phyloP scores from a whole-genome alignment of 768 basidiomycete genomes.

The Auriscalpium microsporum region DNA sequence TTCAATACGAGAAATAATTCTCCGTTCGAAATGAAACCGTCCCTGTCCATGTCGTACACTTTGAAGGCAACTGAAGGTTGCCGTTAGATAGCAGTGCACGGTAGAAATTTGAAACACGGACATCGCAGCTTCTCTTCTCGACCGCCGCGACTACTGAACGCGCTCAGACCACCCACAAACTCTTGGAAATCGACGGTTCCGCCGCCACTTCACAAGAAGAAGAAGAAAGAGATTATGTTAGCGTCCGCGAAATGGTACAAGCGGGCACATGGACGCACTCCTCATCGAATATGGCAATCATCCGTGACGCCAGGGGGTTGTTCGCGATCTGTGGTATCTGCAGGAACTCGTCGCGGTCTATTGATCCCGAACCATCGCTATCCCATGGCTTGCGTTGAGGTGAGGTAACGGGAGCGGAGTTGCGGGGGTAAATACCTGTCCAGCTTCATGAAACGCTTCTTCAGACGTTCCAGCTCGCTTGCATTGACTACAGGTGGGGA shows the following conservation, averaged over 20 bases:
- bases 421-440: conserved; percentile 53
- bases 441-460: conserved; percentile 99
- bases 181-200: conserved; percentile 99
- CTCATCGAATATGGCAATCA: conserved; percentile 99
- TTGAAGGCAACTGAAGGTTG: conserved; percentile 85
- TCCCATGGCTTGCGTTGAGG: too few species aligned
- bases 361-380: conserved; percentile 94
- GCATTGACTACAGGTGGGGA: conserved; percentile 65
- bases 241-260: not conserved
- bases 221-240: not conserved
- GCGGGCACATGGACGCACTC: conserved; percentile 57
- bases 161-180: conserved; percentile 95
- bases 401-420: not conserved
- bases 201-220: conserved; percentile 81
- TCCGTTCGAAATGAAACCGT: conserved; percentile 96
- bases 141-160: conserved; percentile 94
- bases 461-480: conserved; percentile 86
- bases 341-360: conserved; percentile 97
- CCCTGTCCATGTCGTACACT: conserved; percentile 97
- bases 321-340: conserved; percentile 99
- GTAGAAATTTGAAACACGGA: conserved; percentile 32
- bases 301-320: conserved; percentile 90
- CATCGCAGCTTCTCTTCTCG: conserved; percentile 95
- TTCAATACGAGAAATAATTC: conserved; percentile 97
- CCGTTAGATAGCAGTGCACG: not conserved